Evolutionary conservation across 768 basidiomycete species (phyloP).

Genomic region (Tulasnella calospora): DNA sequence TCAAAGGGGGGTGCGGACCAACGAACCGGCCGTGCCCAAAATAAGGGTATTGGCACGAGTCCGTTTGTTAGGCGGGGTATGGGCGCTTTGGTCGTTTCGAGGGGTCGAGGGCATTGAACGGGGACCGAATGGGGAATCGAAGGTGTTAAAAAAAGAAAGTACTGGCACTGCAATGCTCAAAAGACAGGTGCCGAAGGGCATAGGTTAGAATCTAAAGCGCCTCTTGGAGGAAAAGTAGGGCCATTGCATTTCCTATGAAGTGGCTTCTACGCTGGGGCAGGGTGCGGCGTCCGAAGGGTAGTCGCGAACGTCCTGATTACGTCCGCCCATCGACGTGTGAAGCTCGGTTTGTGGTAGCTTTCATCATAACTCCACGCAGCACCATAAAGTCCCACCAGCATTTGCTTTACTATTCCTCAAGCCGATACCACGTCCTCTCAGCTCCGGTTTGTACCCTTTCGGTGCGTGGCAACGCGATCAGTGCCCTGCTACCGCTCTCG

Average conservation of each 20-base stretch:
- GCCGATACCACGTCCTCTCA: neutral
- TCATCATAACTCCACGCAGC: conserved; percentile 4
- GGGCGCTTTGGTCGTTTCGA: neutral
- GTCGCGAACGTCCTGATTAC: conserved; percentile 1
- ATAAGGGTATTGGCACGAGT: neutral
- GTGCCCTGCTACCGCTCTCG: neutral
- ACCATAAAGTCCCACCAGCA: neutral
- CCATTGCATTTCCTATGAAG: no score
- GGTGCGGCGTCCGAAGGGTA: neutral
- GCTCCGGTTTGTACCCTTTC: neutral
- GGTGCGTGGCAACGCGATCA: neutral
- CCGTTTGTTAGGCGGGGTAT: neutral
- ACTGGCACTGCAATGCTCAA: neutral
- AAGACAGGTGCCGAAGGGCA: neutral
- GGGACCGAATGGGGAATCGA: neutral
- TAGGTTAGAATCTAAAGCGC: neutral
- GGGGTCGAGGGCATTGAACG: neutral
- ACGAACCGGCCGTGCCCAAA: no score
- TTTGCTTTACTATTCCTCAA: neutral
- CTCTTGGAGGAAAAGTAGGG: no score
- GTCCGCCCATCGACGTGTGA: neutral
- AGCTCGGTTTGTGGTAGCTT: conserved; percentile 3
- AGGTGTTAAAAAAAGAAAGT: neutral
- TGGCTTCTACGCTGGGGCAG: neutral
- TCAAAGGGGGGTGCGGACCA: no score